phyloP scores from a whole-genome alignment of 805 yeast genomes.

The Yamadazyma takamatsuzukensis region DNA sequence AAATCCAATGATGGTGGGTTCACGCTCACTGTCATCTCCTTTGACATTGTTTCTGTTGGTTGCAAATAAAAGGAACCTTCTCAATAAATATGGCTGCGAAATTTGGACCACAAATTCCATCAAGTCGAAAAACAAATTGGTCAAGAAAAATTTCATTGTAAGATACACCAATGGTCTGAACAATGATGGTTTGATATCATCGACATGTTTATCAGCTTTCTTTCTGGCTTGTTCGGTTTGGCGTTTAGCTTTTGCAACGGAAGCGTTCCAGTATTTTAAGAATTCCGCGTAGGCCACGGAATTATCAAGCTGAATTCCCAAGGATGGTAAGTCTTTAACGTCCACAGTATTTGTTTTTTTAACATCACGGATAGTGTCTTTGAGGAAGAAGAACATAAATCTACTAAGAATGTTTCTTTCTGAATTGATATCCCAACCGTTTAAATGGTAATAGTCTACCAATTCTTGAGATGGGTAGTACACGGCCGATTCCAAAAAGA shows the following conservation, averaged over 20 bases:
- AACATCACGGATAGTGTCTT: conserved; percentile 6
- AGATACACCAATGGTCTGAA: conserved; percentile 4
- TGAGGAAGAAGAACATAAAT: conserved; percentile 8
- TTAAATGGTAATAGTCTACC: conserved; percentile 17
- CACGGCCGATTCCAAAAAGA: conserved; percentile 14
- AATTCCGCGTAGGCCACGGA: conserved; percentile 18
- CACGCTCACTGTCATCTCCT: conserved; percentile 1
- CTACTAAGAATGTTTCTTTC: conserved; percentile 16
- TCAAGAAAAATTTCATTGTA: conserved; percentile 3
- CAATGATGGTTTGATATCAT: conserved; percentile 9
- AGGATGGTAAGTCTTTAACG: conserved; percentile 62
- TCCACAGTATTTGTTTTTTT: conserved; percentile 7
- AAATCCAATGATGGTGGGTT: conserved; percentile 26
- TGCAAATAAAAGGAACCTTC: conserved; percentile 12
- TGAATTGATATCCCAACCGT: conserved; percentile 23
- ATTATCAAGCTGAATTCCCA: conserved; percentile 12
- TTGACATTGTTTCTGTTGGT: conserved; percentile 6
- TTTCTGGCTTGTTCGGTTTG: conserved; percentile 8
- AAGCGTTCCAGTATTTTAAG: conserved; percentile 20
- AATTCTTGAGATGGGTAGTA: conserved; percentile 19
- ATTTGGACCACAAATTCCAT: conserved; percentile 12
- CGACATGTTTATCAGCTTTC: conserved; percentile 14
- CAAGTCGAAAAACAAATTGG: conserved; percentile 7
- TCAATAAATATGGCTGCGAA: conserved; percentile 12
- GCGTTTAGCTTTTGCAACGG: conserved; percentile 12